These are phyloP conservation scores for Spiromastix sp. DNA, from an alignment of 2,329 filamentous ascomycete species.

Conservation along the genomic window DNA sequence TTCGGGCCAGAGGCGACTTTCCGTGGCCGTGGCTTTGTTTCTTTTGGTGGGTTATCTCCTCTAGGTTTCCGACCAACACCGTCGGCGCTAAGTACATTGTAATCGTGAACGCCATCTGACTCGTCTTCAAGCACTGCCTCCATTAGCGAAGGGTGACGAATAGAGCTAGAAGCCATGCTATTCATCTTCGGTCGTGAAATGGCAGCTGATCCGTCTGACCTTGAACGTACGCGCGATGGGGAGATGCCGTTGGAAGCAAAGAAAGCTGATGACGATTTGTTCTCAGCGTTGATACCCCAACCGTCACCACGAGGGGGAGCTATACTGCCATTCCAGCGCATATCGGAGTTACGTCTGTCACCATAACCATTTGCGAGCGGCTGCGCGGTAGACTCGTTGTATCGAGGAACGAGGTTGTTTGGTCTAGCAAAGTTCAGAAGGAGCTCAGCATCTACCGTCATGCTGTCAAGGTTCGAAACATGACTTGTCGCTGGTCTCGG, in stretches of 20 bases:
- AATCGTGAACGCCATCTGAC: not conserved
- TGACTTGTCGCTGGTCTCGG: constrained; percentile 21
- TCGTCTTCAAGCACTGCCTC: constrained; percentile 10
- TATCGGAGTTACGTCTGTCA: constrained; percentile 14
- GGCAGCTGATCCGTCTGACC: constrained; percentile 32
- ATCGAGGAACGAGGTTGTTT: constrained; percentile 21
- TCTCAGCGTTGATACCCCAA: constrained; percentile 4
- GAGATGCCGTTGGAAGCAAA: constrained; percentile 10
- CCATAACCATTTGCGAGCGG: constrained; percentile 20
- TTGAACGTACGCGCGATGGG: constrained; percentile 29
- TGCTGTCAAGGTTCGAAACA: constrained; percentile 19
- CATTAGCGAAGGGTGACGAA: constrained; percentile 3
- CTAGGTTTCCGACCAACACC: not conserved
- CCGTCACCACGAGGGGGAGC: not conserved
- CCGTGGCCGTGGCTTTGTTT: not conserved
- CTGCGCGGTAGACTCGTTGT: constrained; percentile 5
- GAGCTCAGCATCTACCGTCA: constrained; percentile 39
- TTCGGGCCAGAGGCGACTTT: constrained; percentile 3
- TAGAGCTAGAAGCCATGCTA: constrained; percentile 11
- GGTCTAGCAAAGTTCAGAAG: constrained; percentile 36
- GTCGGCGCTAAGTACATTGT: not conserved
- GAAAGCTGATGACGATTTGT: constrained; percentile 1
- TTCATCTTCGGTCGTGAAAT: constrained; percentile 27
- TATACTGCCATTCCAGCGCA: constrained; percentile 3
- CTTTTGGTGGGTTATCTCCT: not conserved